A percentile compares a stretch with the other conserved stretches of the same genome.
phyloP scores from a whole-genome alignment of 768 basidiomycete species.

The Boletus vinaceobasis region DNA sequence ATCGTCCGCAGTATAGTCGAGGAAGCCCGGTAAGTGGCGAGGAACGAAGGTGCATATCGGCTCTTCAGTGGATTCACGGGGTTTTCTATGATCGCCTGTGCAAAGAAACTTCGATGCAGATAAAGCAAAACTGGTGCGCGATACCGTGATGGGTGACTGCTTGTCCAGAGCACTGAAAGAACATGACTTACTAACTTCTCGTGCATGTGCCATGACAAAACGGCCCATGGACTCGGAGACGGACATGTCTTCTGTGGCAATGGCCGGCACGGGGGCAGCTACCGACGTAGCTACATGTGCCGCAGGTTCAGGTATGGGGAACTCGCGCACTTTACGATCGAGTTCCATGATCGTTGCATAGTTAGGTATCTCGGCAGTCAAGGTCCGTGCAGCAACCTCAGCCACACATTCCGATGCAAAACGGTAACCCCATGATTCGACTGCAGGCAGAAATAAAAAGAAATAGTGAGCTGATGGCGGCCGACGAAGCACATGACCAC shows the following conservation, averaged over 20 bases:
- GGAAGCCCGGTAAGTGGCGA: conserved; percentile 58
- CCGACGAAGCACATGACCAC: conserved; percentile 11
- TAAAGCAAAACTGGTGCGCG: conserved; percentile 49
- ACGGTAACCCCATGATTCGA: conserved; percentile 57
- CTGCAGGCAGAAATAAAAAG: conserved; percentile 31
- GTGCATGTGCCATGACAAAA: conserved; percentile 35
- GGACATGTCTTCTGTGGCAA: conserved; percentile 10
- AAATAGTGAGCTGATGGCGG: neutral
- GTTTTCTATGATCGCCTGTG: conserved; percentile 66
- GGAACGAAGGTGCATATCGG: conserved; percentile 59
- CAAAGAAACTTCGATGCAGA: conserved; percentile 67
- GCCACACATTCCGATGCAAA: conserved; percentile 67
- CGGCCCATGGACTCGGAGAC: conserved; percentile 36
- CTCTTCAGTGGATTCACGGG: conserved; percentile 66
- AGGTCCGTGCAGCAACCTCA: conserved; percentile 56
- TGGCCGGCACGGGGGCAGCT: conserved; percentile 11
- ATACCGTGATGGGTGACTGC: conserved; percentile 2
- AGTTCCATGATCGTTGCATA: conserved; percentile 66
- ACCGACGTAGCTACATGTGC: conserved; percentile 39
- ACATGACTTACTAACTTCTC: conserved; percentile 35
- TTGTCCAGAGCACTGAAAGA: neutral
- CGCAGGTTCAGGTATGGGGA: conserved; percentile 48
- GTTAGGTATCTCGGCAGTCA: conserved; percentile 61
- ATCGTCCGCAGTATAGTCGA: conserved; percentile 54
- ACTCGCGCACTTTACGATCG: conserved; percentile 66